Percentiles rank a stretch among this genome's conserved stretches.
phyloP scores from a whole-genome alignment of 1,284 basidiomycete genomes.

The Boletus semigastroideus region DNA sequence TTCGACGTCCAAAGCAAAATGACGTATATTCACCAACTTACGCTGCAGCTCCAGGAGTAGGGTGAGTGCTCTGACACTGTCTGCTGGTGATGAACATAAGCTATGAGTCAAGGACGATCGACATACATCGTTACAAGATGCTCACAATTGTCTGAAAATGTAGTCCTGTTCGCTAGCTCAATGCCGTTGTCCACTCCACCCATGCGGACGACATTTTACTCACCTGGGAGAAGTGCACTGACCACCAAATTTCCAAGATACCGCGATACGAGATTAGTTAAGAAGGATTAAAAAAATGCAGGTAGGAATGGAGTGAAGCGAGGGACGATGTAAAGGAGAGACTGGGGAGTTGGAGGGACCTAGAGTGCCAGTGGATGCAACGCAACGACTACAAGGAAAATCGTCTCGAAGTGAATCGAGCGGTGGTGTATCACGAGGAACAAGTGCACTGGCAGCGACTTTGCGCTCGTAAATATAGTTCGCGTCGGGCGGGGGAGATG shows the following conservation, averaged over 20 bases:
- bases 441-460: constrained; percentile 26
- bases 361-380: constrained; percentile 27
- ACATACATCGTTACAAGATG: neutral
- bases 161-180: constrained; percentile 12
- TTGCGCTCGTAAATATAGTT: constrained; percentile 28
- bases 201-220: constrained; percentile 11
- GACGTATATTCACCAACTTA: constrained; percentile 34
- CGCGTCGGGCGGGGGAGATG: constrained; percentile 21
- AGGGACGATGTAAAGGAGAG: constrained; percentile 48
- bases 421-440: constrained; percentile 26
- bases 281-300: constrained; percentile 15
- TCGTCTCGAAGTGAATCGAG: constrained; percentile 55
- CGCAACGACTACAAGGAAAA: constrained; percentile 29
- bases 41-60: constrained; percentile 7
- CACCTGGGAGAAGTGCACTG: constrained; percentile 17
- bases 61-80: neutral
- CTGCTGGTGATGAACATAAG: constrained; percentile 12
- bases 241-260: constrained; percentile 8
- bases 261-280: constrained; percentile 22
- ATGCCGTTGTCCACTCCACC: constrained; percentile 2
- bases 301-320: constrained; percentile 25
- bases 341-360: constrained; percentile 39
- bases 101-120: constrained; percentile 5
- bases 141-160: constrained; percentile 17
- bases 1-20: constrained; percentile 42